Evolutionary conservation across 2,329 filamentous ascomycete species (phyloP).

Genomic region (Teratosphaeriaceae sp.): DNA sequence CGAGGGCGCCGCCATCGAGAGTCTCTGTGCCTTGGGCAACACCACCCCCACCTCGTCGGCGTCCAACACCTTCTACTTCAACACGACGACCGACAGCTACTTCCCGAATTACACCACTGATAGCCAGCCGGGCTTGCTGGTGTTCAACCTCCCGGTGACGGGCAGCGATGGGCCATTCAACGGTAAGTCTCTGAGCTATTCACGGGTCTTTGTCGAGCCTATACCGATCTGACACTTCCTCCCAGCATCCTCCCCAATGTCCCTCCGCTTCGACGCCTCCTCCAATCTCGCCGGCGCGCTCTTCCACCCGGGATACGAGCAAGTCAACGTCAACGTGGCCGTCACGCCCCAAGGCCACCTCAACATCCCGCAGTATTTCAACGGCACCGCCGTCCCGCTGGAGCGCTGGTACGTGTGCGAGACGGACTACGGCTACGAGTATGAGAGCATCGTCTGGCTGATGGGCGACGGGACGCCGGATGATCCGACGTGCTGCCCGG

Average conservation of each 20-base stretch:
- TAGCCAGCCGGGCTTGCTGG: not conserved
- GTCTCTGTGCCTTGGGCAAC: not conserved
- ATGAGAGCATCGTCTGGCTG: not conserved
- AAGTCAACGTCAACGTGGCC: not conserved
- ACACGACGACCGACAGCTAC: not conserved
- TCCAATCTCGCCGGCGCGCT: not conserved
- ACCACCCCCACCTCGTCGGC: not conserved
- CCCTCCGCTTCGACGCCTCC: not conserved
- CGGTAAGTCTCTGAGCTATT: too few species aligned
- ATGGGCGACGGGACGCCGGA: not conserved
- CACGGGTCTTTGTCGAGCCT: too few species aligned
- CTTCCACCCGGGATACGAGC: not conserved
- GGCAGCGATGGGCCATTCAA: not conserved
- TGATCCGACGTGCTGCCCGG: not conserved
- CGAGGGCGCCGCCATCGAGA: not conserved
- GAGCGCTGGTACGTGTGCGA: conserved; percentile 3
- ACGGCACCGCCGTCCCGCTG: not conserved
- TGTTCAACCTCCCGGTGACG: not conserved
- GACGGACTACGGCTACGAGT: not conserved
- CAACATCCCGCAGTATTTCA: not conserved
- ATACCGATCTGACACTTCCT: too few species aligned
- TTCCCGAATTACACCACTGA: not conserved
- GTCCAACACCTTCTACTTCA: not conserved
- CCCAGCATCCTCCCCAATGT: too few species aligned
- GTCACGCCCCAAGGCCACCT: not conserved